Percentiles rank a stretch among this genome's conserved stretches.
Evolutionary conservation across 768 basidiomycete genomes (phyloP).

Genomic region (Tephrocybe sp.): DNA sequence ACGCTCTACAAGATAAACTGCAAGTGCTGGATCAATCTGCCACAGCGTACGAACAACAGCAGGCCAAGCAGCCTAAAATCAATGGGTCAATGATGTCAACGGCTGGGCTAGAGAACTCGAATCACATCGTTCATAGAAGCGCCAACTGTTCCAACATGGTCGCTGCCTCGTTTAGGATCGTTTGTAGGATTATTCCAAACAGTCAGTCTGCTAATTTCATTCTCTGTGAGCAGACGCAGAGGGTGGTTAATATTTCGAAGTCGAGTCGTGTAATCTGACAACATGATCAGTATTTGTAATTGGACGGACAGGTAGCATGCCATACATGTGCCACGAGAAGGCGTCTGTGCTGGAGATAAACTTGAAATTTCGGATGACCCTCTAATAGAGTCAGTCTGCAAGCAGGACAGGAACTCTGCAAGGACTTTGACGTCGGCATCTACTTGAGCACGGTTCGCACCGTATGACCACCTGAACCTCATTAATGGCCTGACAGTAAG

Average conservation of each 20-base stretch:
- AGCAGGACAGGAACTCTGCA: conserved; percentile 75
- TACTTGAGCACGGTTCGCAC: conserved; percentile 89
- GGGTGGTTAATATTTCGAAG: conserved; percentile 72
- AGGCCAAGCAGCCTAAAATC: conserved; percentile 58
- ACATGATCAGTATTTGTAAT: neutral
- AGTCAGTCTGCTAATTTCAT: conserved; percentile 79
- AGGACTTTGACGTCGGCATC: conserved; percentile 86
- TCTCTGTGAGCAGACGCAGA: conserved; percentile 82
- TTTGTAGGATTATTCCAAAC: conserved; percentile 91
- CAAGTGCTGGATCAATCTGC: conserved; percentile 80
- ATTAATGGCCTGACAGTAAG: conserved; percentile 5
- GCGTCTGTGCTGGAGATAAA: conserved; percentile 49
- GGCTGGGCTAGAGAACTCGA: conserved; percentile 10
- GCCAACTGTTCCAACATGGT: conserved; percentile 52
- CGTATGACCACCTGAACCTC: conserved; percentile 84
- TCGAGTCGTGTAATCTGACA: conserved; percentile 51
- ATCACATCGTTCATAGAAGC: conserved; percentile 60
- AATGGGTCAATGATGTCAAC: neutral
- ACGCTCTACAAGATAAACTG: conserved; percentile 81
- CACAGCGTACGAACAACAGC: conserved; percentile 71
- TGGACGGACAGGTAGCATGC: neutral
- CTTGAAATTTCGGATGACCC: conserved; percentile 60
- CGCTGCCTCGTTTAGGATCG: conserved; percentile 65
- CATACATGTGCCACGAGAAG: conserved; percentile 42
- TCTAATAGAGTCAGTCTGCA: conserved; percentile 72